Conservation (phyloP, 148 eudicot species). For the Amaranthus hypochondriacus region DNA sequence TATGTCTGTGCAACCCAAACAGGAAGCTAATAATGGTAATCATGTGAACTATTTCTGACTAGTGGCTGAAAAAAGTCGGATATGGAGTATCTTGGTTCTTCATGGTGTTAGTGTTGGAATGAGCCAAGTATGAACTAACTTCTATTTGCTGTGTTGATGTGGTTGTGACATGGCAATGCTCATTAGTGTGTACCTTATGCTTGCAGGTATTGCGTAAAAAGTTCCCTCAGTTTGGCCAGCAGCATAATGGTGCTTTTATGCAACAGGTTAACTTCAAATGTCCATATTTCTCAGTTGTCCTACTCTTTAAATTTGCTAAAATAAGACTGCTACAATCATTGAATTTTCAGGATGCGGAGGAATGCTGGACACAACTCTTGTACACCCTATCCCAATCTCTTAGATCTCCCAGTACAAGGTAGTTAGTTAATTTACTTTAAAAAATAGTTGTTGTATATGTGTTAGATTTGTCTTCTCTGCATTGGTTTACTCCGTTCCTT, state of each 20-base stretch:
- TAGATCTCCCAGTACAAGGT: constrained; percentile 60
- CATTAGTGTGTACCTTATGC: neutral
- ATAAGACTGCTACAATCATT: constrained; percentile 7
- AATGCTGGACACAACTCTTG: constrained; percentile 93
- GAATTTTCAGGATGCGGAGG: constrained; percentile 86
- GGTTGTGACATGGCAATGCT: neutral
- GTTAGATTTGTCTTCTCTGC: neutral
- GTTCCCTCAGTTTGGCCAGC: constrained; percentile 97
- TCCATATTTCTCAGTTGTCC: constrained; percentile 5
- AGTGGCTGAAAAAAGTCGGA: neutral
- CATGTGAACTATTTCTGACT: neutral
- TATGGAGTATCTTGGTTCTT: neutral
- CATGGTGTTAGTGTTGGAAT: neutral
- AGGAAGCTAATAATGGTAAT: neutral
- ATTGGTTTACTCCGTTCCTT: neutral
- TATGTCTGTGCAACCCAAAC: neutral
- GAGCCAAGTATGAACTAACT: neutral
- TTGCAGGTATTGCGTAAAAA: constrained; percentile 78
- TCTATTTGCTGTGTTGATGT: neutral
- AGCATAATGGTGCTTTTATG: constrained; percentile 88
- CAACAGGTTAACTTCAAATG: constrained; percentile 60
- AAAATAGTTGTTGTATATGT: neutral
- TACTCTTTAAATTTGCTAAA: constrained; percentile 1
- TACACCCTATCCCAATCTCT: constrained; percentile 84
- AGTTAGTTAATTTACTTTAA: constrained; percentile 17